Evolutionary conservation across 306 rosid species (phyloP).

Genomic region (Medicago truncatula): MtrunA17r5.0-ANR NC_053049.1:916501-917000

Average conservation of each 20-base stretch:
- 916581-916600: background rate
- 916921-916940: constrained; percentile 38
- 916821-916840: constrained; percentile 13
- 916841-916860: constrained; percentile 21
- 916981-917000: constrained; percentile 82
- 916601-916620: background rate
- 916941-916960: background rate
- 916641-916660: background rate
- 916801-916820: background rate
- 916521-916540: background rate
- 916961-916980: constrained; percentile 66
- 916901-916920: background rate
- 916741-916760: background rate
- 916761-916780: background rate
- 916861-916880: constrained; percentile 21
- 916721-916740: background rate
- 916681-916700: background rate
- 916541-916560: background rate
- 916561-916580: constrained; percentile 4
- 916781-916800: background rate
- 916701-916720: no score
- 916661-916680: background rate
- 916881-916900: constrained; percentile 25
- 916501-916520: background rate
- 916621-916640: background rate